Conservation (phyloP, 129 eudicot species). For the Chrysanthemum lavandulifolium region DNA sequence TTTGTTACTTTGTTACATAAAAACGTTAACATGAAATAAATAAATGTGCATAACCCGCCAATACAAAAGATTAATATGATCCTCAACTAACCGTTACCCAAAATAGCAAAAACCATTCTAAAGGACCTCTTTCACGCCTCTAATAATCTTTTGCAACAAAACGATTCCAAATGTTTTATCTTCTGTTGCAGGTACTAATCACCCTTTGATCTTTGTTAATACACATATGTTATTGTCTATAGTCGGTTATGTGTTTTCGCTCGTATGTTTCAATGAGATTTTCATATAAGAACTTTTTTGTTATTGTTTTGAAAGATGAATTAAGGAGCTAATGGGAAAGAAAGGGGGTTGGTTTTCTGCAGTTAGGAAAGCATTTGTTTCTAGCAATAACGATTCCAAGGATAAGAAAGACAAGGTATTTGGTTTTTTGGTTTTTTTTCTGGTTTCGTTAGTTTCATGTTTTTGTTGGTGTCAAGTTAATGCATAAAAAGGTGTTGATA, state of each 20-base stretch:
- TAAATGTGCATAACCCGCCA: slow-evolving; percentile 18
- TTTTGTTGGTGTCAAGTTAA: neutral
- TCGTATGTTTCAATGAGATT: too few species aligned
- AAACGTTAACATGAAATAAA: neutral
- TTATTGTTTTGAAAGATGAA: slow-evolving; percentile 30
- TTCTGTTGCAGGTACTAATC: slow-evolving; percentile 29
- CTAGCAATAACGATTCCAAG: slow-evolving; percentile 31
- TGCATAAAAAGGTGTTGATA: slow-evolving; percentile 15
- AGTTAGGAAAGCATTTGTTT: slow-evolving; percentile 40
- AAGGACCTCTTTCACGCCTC: slow-evolving; percentile 17
- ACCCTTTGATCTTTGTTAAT: neutral
- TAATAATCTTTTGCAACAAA: slow-evolving; percentile 24
- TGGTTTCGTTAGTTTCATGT: too few species aligned
- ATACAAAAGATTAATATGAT: slow-evolving; percentile 19
- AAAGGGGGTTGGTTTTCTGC: slow-evolving; percentile 53
- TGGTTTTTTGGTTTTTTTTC: neutral
- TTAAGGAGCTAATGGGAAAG: slow-evolving; percentile 54
- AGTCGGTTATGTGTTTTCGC: neutral
- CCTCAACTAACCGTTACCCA: slow-evolving; percentile 30
- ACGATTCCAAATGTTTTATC: slow-evolving; percentile 18
- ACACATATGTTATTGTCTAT: neutral
- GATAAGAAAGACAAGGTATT: slow-evolving; percentile 45
- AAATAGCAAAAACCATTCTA: slow-evolving; percentile 29
- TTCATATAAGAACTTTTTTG: neutral
- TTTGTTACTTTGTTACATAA: too few species aligned